Evolutionary conservation across 129 eudicot species (phyloP), one percentile per base, ranked within the genome.

Genomic region (Scalesia atractyloides): DNA sequence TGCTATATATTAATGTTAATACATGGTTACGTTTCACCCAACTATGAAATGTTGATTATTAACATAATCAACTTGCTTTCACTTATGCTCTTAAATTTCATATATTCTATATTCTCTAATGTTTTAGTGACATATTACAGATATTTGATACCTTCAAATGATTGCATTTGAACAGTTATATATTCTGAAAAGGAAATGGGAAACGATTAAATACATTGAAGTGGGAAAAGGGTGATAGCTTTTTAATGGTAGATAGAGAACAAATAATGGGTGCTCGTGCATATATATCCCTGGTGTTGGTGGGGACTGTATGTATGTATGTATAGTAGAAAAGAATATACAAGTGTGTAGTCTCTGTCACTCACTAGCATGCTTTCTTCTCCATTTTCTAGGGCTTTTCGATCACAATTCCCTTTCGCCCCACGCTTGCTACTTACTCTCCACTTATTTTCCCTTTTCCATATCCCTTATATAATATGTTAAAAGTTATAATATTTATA

Each of bases 321-420:
- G 44, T 0, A 39, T 39, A 39, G 44, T 39, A 46, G 57, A 16
- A 51, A 51, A 7, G 57, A 51, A 51, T 51, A 51, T 51, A n/a
- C 10, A 50, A 51, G 57, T 51, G 57, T 51, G 57, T 51, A 5
- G 57, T 51, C 22, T 51, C 57, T 16, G 22, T 51, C 57, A 51
- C 20, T 51, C 18, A 51, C 57, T 16, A 51, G 57, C 57, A 51
- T 51, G 57, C 20, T 51, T 51, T 18, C 20, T 16, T 51, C 57
- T 51, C 20, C 57, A 51, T 51, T 51, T 51, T 51, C 56, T 51
- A 51, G 57, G 22, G 19, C 22, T 51, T 51, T 51, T 51, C 53
- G 16, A 48, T 48, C 19, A 16, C 57, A 15, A 18, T 51, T 51
- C 57, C 17, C 19, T 51, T n/a, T 51, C 5, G 57, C 57, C 57